Conservation (phyloP, 1,139 yeast species). For the Eremothecium coryli region DNA sequence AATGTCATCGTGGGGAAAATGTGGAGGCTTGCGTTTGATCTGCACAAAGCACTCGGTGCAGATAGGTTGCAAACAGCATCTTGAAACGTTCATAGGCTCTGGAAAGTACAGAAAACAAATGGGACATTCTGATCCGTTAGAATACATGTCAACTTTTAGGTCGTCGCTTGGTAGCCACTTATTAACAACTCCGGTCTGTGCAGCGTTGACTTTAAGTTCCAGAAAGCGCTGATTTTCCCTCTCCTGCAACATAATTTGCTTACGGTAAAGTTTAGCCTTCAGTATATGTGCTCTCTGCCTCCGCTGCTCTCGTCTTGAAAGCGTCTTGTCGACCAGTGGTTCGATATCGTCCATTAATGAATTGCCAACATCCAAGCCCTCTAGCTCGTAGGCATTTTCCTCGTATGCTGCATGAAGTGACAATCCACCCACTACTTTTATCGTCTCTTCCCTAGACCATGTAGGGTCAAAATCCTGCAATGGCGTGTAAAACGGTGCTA, state of each 20-base stretch:
- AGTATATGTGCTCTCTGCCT: slow-evolving; percentile 51
- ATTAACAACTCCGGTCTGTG: slow-evolving; percentile 3
- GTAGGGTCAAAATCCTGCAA: slow-evolving; percentile 66
- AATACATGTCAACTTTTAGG: slow-evolving; percentile 45
- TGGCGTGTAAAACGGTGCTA: slow-evolving; percentile 91
- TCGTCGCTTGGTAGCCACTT: slow-evolving; percentile 34
- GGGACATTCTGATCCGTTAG: slow-evolving; percentile 74
- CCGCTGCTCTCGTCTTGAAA: slow-evolving; percentile 37
- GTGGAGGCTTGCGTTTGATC: slow-evolving; percentile 89
- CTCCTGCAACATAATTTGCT: slow-evolving; percentile 44
- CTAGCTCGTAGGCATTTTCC: slow-evolving; percentile 40
- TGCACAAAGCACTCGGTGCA: slow-evolving; percentile 97
- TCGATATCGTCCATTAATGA: slow-evolving; percentile 31
- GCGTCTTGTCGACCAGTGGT: slow-evolving; percentile 40
- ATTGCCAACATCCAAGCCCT: slow-evolving; percentile 42
- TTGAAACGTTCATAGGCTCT: slow-evolving; percentile 61
- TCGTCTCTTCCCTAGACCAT: slow-evolving; percentile 67
- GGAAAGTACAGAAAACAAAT: slow-evolving; percentile 90
- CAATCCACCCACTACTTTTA: slow-evolving; percentile 44
- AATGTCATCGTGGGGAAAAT: slow-evolving; percentile 72
- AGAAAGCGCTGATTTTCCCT: slow-evolving; percentile 42
- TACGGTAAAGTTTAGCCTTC: slow-evolving; percentile 38
- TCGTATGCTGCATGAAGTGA: slow-evolving; percentile 52
- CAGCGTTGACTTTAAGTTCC: slow-evolving; percentile 22
- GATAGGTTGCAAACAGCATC: slow-evolving; percentile 89